Evolutionary conservation across 2,329 filamentous ascomycete genomes (phyloP), one percentile per base, ranked within the genome.

Genomic region (Epichloe baconii): DNA sequence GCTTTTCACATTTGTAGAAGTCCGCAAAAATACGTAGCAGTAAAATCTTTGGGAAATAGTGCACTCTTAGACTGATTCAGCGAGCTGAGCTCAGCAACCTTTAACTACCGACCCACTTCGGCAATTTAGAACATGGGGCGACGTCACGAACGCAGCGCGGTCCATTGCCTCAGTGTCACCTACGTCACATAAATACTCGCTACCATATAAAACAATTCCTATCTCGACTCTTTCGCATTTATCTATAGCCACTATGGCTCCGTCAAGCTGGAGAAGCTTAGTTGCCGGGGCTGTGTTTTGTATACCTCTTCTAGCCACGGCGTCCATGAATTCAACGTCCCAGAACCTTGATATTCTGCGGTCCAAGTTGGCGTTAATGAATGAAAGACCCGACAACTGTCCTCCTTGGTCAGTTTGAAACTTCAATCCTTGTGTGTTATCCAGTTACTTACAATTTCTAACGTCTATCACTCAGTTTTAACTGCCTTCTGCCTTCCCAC

Each of bases 401-500:
- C 87, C 87, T 49, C 87, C 87, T 62, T 93, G 82, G 82, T 85
- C 68, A 58, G 71, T 43, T 49, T 14, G 11, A 46, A 7, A 5
- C 14, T 12, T 37, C 17, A 6, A 21, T 4, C 11, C 3, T 21
- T 12, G 14, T 41, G 14, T 41, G 3, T n/a, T 55, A 17, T 2
- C n/a, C 0, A 15, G 44, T 54, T 38, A 31, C 56, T 43, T 54
- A 51, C 59, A 47, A 57, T 52, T 62, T 73, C 31, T 31, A 31
- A 31, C 10, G 31, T 31, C 31, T 17, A 10, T 62, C 31, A 10
- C 8, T 60, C 57, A 91, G 93, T 74, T 98, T 98, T 77, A 97
- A 98, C 78, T 98, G 93, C 72, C 86, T 96, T 53, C 79, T 98
- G 15, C 90, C 93, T 31, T 88, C 87, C 55, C 94, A 95, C 67